Evolutionary conservation across 1,284 basidiomycete genomes (phyloP), one percentile per base, ranked within the genome.

Genomic region (Malassezia pachydermatis): DNA sequence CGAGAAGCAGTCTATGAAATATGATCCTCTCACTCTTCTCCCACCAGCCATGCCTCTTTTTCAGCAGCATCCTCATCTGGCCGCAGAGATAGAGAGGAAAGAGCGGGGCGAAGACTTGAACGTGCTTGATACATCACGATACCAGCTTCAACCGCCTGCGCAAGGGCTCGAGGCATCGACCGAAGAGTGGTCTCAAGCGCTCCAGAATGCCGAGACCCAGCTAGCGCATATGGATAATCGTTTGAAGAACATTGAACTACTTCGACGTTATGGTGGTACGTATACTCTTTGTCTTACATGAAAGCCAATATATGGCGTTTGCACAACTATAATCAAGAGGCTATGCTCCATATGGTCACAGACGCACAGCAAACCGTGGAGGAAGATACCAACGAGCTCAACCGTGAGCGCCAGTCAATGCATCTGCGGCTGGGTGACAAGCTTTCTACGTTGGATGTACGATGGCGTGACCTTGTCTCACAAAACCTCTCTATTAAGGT

Each of bases 381-480:
- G 16, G 48, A 36, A 13, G 50, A 60, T 25, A 59, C 58, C 1
- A 58, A 55, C 16, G 55, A 58, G 23, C 32, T 66, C 28, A 68
- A 68, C 46, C 45, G 60, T 27, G 20, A 51, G 13, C 43, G 65
- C 9, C 58, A 63, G 35, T 51, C 51, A 24, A 50, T 51, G 24
- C 66, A 89, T 83, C 82, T 81, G 25, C 78, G 77, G n/a, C 74
- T 81, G 16, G 88, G 88, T 35, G 77, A 79, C 45, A 83, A 84
- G 60, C 74, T 92, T 53, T 83, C 80, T n/a, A 75, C 79, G 9
- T 75, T 89, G 42, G 86, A 90, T 72, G 84, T 80, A 42, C 78
- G 81, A 45, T 92, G 88, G 88, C 88, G 84, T 9, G 85, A 88
- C 70, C 76, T 89, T 33, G 83, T 92, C 51, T 87, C 85, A 33